Percentiles rank a stretch among this genome's conserved stretches.
These are phyloP conservation scores for Anacardium occidentale DNA, from an alignment of 345 rosid species.

Conservation along the genomic window DNA sequence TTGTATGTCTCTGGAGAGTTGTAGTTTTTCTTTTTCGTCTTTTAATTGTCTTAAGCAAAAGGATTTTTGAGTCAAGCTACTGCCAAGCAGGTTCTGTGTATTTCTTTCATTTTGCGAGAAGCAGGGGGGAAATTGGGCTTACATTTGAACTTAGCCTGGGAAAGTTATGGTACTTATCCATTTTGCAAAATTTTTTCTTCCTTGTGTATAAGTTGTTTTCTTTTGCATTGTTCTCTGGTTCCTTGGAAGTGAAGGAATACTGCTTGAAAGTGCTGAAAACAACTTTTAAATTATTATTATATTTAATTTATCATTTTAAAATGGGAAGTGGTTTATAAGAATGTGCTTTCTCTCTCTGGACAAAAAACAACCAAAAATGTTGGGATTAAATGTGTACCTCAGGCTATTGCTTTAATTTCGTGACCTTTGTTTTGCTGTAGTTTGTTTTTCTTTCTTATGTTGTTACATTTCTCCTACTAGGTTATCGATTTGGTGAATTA, in stretches of 20 bases:
- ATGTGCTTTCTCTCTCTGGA: neutral
- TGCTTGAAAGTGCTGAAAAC: neutral
- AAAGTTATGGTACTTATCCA: neutral
- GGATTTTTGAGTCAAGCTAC: neutral
- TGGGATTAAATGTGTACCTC: neutral
- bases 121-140: neutral
- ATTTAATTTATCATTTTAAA: neutral
- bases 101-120: neutral
- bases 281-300: neutral
- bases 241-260: neutral
- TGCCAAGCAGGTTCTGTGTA: neutral
- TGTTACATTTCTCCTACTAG: slow-evolving; percentile 35
- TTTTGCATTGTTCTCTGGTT: neutral
- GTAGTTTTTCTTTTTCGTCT: neutral
- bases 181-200: neutral
- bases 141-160: neutral
- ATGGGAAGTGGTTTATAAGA: neutral
- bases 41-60: neutral
- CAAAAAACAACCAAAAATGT: neutral
- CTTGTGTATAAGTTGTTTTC: neutral
- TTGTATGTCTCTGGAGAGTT: neutral
- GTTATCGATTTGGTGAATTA: slow-evolving; percentile 91
- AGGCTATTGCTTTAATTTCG: neutral
- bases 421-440: neutral
- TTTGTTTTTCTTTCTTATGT: neutral